Percentiles rank a stretch among this genome's conserved stretches.
Conservation (phyloP, 225 moss, liverwort and hornwort species). For the Sphagnum tenellum region DNA sequence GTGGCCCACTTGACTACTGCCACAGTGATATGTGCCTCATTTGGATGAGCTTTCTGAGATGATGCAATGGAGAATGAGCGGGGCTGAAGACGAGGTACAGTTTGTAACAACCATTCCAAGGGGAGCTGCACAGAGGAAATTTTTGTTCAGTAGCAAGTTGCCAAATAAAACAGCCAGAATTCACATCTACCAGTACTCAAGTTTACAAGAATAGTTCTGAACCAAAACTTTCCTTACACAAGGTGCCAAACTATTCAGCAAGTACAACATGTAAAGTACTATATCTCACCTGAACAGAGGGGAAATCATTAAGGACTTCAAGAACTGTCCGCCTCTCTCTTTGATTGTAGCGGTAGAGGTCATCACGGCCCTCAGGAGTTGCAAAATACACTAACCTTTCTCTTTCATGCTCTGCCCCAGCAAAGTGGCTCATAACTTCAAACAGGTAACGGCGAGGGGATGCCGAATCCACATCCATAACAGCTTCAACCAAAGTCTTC, state of each 20-base stretch:
- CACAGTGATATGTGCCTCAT: constrained; percentile 74
- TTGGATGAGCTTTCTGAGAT: constrained; percentile 62
- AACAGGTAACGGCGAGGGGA: constrained; percentile 88
- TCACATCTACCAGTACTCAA: too few relatives aligned
- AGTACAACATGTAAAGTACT: background rate
- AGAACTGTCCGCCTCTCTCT: constrained; percentile 80
- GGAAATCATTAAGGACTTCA: constrained; percentile 87
- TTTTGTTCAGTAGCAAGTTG: too few relatives aligned
- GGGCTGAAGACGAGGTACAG: constrained; percentile 77
- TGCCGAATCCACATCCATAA: constrained; percentile 84
- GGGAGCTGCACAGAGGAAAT: constrained; percentile 59
- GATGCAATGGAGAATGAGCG: constrained; percentile 92
- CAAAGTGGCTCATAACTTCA: constrained; percentile 97
- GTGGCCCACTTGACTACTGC: constrained; percentile 90
- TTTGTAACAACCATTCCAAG: constrained; percentile 88
- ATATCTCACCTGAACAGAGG: constrained; percentile 67
- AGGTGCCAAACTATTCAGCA: too few relatives aligned
- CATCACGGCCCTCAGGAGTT: constrained; percentile 89
- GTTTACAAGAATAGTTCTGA: too few relatives aligned
- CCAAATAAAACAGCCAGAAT: too few relatives aligned
- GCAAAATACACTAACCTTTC: constrained; percentile 92
- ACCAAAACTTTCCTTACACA: too few relatives aligned
- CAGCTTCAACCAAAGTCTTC: constrained; percentile 61
- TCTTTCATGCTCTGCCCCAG: constrained; percentile 85
- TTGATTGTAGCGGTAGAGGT: constrained; percentile 92